phyloP scores from a whole-genome alignment of 2,329 filamentous ascomycete genomes.

The Hypoxylon sp. region DNA sequence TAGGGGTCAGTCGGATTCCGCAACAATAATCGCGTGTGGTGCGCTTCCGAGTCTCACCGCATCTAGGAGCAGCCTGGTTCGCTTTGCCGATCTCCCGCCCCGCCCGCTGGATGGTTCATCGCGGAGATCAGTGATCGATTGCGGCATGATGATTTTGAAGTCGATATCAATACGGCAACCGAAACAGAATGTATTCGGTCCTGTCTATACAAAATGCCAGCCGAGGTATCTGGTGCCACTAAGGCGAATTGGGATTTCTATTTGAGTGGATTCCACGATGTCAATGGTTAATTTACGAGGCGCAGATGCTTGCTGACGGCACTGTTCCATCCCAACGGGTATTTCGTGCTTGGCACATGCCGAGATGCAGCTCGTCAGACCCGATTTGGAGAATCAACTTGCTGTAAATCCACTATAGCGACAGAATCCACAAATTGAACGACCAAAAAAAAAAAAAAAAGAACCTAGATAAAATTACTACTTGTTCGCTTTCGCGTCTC shows the following conservation, averaged over 20 bases:
- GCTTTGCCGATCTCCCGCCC: constrained; percentile 44
- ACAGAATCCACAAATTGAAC: constrained; percentile 12
- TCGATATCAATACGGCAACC: constrained; percentile 26
- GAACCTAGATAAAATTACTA: constrained; percentile 15
- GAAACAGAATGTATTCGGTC: constrained; percentile 17
- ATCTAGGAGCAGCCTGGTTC: constrained; percentile 34
- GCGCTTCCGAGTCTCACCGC: constrained; percentile 36
- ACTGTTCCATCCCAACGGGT: constrained; percentile 36
- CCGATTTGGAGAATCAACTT: constrained; percentile 20
- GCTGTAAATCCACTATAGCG: constrained; percentile 23
- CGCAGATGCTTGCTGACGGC: constrained; percentile 45
- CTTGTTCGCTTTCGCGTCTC: constrained; percentile 4
- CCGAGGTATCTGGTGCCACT: constrained; percentile 20
- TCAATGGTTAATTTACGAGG: constrained; percentile 49
- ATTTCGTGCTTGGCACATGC: constrained; percentile 33
- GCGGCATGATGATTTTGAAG: constrained; percentile 25
- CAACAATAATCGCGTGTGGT: constrained; percentile 30
- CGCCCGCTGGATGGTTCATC: constrained; percentile 31
- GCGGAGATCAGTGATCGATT: constrained; percentile 23
- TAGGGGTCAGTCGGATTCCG: constrained; percentile 26
- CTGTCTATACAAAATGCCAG: constrained; percentile 22
- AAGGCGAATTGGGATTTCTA: constrained; percentile 32
- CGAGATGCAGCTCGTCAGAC: constrained; percentile 20
- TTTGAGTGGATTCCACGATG: constrained; percentile 26
- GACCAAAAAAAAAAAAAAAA: background rate